Conservation (phyloP, 2,329 filamentous ascomycete genomes). For the Penicillium sp. region DNA sequence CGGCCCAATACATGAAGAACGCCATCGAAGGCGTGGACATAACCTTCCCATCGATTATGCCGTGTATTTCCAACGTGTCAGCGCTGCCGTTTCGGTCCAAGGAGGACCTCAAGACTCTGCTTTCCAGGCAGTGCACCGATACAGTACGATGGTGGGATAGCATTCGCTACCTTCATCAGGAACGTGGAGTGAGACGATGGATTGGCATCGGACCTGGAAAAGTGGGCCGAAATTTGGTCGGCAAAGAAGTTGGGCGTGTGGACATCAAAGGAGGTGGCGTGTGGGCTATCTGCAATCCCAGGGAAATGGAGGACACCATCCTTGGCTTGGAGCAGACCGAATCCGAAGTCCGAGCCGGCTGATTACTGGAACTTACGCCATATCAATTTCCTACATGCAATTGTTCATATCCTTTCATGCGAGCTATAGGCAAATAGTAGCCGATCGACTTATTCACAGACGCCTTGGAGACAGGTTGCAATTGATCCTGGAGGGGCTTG, state of each 20-base stretch:
- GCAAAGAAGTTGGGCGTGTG: constrained; percentile 87
- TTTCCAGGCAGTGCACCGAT: constrained; percentile 81
- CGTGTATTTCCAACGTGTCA: constrained; percentile 83
- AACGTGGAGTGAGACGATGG: constrained; percentile 78
- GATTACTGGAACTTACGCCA: background rate
- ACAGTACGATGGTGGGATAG: constrained; percentile 95
- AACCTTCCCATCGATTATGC: constrained; percentile 70
- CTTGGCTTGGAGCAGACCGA: constrained; percentile 65
- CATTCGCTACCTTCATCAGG: constrained; percentile 82
- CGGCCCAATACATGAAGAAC: constrained; percentile 68
- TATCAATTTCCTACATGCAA: background rate
- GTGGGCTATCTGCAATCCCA: constrained; percentile 83
- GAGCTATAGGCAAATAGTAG: background rate
- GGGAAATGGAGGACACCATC: constrained; percentile 68
- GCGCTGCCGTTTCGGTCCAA: constrained; percentile 72
- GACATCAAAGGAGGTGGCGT: constrained; percentile 84
- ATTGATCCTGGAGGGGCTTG: background rate
- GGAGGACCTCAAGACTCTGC: constrained; percentile 71
- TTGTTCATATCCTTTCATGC: background rate
- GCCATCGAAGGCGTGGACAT: constrained; percentile 65
- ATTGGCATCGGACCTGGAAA: constrained; percentile 91
- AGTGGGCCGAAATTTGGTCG: constrained; percentile 87
- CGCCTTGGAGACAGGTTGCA: background rate
- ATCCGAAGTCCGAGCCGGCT: constrained; percentile 10
- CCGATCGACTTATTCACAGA: background rate